phyloP scores from a whole-genome alignment of 306 rosid species.

The Inga laurina region DNA sequence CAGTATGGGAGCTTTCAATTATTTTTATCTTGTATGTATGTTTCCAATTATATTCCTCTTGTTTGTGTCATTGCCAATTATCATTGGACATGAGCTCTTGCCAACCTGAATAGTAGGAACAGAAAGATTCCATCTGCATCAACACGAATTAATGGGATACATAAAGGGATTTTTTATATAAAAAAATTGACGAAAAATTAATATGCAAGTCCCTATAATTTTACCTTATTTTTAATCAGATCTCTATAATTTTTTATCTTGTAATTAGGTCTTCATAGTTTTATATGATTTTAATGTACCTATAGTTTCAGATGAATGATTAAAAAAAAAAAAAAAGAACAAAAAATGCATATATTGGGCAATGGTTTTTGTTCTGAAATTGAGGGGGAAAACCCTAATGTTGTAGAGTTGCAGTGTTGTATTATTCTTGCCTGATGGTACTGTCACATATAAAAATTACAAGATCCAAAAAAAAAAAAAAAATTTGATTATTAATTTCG shows the following conservation, averaged over 20 bases:
- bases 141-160: neutral
- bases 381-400: neutral
- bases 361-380: neutral
- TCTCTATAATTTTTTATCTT: too few relatives aligned
- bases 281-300: too few relatives aligned
- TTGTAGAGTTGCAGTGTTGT: neutral
- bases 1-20: conserved; percentile 1
- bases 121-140: neutral
- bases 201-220: too few relatives aligned
- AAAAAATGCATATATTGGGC: too few relatives aligned
- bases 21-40: neutral
- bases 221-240: too few relatives aligned
- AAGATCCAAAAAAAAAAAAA: neutral
- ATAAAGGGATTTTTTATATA: neutral
- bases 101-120: neutral
- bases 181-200: too few relatives aligned
- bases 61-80: neutral
- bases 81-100: neutral
- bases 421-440: neutral
- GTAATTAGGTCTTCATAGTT: too few relatives aligned
- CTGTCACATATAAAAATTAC: neutral
- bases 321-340: too few relatives aligned
- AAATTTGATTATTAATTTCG: neutral
- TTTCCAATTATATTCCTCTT: neutral
- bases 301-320: too few relatives aligned